Percentiles rank a stretch among this genome's conserved stretches.
Evolutionary conservation across 768 basidiomycete genomes (phyloP).

Genomic region (Hortiboletus campestris): DNA sequence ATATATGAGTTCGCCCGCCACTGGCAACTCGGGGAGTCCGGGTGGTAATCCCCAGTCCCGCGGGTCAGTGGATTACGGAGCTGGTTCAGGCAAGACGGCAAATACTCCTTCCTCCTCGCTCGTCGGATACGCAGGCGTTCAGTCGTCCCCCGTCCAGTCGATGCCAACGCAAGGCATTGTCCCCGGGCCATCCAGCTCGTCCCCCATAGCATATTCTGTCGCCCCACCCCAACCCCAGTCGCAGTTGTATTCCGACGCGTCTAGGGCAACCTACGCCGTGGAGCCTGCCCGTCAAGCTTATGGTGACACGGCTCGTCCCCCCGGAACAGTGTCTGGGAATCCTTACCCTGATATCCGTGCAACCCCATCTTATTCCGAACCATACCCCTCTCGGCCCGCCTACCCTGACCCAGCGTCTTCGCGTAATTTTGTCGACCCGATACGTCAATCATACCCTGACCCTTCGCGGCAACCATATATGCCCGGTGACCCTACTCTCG

Average conservation of each 20-base stretch:
- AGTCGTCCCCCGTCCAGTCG: conserved; percentile 24
- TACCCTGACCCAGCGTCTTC: conserved; percentile 26
- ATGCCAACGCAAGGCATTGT: conserved; percentile 18
- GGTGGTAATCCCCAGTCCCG: conserved; percentile 22
- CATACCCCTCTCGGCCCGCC: conserved; percentile 24
- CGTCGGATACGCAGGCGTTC: conserved; percentile 21
- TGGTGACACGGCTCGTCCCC: conserved; percentile 18
- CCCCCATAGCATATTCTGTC: conserved; percentile 25
- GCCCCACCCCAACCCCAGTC: conserved; percentile 19
- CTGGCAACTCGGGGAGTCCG: conserved; percentile 59
- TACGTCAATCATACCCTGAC: conserved; percentile 24
- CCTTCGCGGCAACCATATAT: conserved; percentile 30
- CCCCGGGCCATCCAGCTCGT: conserved; percentile 22
- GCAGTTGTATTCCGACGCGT: conserved; percentile 25
- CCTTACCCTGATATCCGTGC: conserved; percentile 30
- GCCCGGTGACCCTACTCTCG: conserved; percentile 20
- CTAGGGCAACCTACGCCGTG: conserved; percentile 20
- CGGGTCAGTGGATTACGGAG: conserved; percentile 27
- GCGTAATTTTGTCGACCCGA: conserved; percentile 23
- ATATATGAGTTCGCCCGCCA: conserved; percentile 52
- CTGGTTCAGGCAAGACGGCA: conserved; percentile 18
- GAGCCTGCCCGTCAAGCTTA: conserved; percentile 26
- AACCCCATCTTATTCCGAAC: conserved; percentile 22
- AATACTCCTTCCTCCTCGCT: conserved; percentile 26
- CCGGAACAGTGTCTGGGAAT: conserved; percentile 21